A percentile compares a stretch with the other conserved stretches of the same genome.
Evolutionary conservation across 805 yeast species (phyloP).

Genomic region (Wickerhamomyces hampshirensis): DNA sequence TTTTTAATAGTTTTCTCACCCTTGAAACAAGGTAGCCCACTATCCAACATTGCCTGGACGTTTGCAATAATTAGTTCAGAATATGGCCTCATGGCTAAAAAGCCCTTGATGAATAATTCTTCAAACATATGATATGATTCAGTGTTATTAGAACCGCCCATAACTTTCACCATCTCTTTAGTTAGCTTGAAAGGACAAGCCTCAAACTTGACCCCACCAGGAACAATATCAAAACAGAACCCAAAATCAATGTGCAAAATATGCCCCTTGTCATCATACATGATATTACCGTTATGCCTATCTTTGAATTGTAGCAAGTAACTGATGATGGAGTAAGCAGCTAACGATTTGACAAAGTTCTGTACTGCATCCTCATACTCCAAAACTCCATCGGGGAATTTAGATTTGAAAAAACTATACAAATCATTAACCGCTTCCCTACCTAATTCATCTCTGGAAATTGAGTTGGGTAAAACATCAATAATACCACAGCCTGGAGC

Average conservation of each 20-base stretch:
- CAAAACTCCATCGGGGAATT: slow-evolving; percentile 92
- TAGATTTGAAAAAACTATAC: slow-evolving; percentile 85
- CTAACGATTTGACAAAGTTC: slow-evolving; percentile 88
- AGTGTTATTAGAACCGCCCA: slow-evolving; percentile 86
- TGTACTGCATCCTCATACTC: slow-evolving; percentile 89
- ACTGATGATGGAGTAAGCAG: slow-evolving; percentile 90
- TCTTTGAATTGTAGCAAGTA: slow-evolving; percentile 92
- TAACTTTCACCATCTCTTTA: slow-evolving; percentile 90
- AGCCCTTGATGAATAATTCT: slow-evolving; percentile 91
- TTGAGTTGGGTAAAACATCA: slow-evolving; percentile 93
- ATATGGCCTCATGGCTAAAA: slow-evolving; percentile 80
- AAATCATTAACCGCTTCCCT: slow-evolving; percentile 98
- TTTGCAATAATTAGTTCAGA: slow-evolving; percentile 80
- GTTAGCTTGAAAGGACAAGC: slow-evolving; percentile 98
- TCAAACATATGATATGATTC: slow-evolving; percentile 93
- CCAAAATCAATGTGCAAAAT: slow-evolving; percentile 97
- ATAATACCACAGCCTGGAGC: slow-evolving; percentile 99
- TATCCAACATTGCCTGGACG: slow-evolving; percentile 88
- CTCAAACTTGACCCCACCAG: slow-evolving; percentile 97
- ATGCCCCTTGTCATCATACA: slow-evolving; percentile 95
- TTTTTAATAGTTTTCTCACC: slow-evolving; percentile 74
- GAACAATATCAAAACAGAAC: slow-evolving; percentile 96
- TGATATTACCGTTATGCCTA: slow-evolving; percentile 96
- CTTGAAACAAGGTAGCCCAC: slow-evolving; percentile 95
- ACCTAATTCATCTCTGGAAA: slow-evolving; percentile 97